Conservation (phyloP, 2,329 filamentous ascomycete genomes). For the Akanthomyces muscarius region DNA sequence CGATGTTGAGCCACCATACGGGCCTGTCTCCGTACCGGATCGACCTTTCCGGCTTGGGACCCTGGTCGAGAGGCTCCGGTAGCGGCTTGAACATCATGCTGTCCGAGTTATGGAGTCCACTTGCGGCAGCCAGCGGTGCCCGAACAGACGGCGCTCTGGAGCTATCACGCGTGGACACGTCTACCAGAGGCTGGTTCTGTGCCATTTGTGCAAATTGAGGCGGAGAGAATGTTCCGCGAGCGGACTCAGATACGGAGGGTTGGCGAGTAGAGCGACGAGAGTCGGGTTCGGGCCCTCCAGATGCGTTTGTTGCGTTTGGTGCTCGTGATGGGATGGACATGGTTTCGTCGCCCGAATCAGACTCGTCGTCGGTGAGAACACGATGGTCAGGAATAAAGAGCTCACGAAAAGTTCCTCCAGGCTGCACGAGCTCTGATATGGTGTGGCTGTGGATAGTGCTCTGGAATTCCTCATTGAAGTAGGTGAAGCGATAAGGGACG, state of each 20-base stretch:
- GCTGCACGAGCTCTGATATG: conserved; percentile 87
- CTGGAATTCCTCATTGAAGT: conserved; percentile 96
- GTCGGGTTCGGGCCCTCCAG: conserved; percentile 33
- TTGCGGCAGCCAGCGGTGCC: conserved; percentile 39
- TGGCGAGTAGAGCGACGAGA: conserved; percentile 44
- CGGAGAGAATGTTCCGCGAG: conserved; percentile 29
- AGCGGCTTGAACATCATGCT: conserved; percentile 34
- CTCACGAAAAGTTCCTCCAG: conserved; percentile 77
- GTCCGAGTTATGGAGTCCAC: conserved; percentile 6
- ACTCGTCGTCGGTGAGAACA: conserved; percentile 68
- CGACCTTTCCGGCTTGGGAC: conserved; percentile 35
- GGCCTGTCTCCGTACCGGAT: conserved; percentile 74
- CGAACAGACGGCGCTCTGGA: conserved; percentile 39
- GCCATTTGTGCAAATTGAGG: neutral
- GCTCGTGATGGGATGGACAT: conserved; percentile 24
- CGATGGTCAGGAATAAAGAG: conserved; percentile 87
- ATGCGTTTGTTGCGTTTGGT: conserved; percentile 24
- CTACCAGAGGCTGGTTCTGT: conserved; percentile 19
- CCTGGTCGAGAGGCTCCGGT: conserved; percentile 20
- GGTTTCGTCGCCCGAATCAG: conserved; percentile 53
- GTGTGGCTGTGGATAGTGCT: conserved; percentile 95
- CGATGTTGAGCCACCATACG: conserved; percentile 93
- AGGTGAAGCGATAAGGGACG: conserved; percentile 90
- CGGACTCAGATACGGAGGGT: conserved; percentile 36
- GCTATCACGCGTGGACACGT: conserved; percentile 28